Evolutionary conservation across 2,329 filamentous ascomycete species (phyloP), one percentile per base, ranked within the genome.

Genomic region (Diaporthe ilicicola): DNA sequence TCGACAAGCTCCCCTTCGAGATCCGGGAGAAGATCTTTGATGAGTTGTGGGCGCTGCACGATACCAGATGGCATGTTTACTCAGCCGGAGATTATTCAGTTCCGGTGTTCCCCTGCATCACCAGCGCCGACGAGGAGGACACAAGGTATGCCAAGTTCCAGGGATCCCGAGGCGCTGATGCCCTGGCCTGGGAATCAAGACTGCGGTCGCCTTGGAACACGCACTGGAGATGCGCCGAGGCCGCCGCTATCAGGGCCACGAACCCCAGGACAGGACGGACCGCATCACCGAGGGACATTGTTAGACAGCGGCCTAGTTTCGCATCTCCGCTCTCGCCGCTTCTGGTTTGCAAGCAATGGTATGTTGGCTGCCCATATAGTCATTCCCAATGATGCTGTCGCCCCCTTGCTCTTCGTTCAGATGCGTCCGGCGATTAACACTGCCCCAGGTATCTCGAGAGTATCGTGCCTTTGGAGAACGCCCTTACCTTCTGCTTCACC

Each of bases 21-120:
- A 75, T 80, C 56, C 78, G 79, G n/a, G 70, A 76, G 27, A 74
- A 79, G 72, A 76, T 80, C 42, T 80, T 79, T 69, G 29, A 73
- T 34, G 76, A 79, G 51, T 69, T 76, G 42, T 79, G 77, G 76
- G 71, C 74, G 4, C 48, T 74, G 17, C 65, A 70, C 54, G 67
- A 73, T n/a, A 56, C 69, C 22, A 71, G 73, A 2, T 76, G 75
- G 72, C 77, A 78, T 69, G 70, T 77, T 55, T 61, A 53, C 50
- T 55, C 62, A 3, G 37, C 64, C 59, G 48, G 62, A 8, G 39
- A 56, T 13, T 68, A 56, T 10, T 53, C 17, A 15, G n/a, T 73
- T 69, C 71, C 73, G 15, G 70, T 53, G 44, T 72, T 74, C 10
- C 71, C 74, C 1, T 78, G 76, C 51, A 62, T 71, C 42, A 72